These are phyloP conservation scores for Chamaecrista fasciculata DNA, from an alignment of 306 rosid genomes.

Conservation along the genomic window DNA sequence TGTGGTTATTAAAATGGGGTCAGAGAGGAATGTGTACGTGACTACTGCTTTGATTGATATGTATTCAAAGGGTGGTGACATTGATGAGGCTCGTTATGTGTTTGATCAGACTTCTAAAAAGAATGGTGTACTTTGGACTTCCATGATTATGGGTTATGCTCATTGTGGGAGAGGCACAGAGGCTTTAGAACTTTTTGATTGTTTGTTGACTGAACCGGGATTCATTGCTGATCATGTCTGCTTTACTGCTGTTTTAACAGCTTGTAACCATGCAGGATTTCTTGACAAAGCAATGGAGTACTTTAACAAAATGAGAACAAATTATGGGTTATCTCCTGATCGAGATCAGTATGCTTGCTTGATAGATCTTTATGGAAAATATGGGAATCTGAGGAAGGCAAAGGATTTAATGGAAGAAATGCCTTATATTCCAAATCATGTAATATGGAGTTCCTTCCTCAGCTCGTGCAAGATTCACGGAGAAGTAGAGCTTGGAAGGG, in stretches of 20 bases:
- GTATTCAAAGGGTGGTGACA: slow-evolving; percentile 66
- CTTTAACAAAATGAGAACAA: slow-evolving; percentile 49
- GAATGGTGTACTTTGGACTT: slow-evolving; percentile 55
- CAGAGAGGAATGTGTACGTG: slow-evolving; percentile 53
- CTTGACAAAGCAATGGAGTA: slow-evolving; percentile 53
- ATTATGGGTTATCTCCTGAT: slow-evolving; percentile 41
- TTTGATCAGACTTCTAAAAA: slow-evolving; percentile 43
- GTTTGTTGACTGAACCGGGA: slow-evolving; percentile 35
- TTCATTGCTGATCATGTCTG: slow-evolving; percentile 52
- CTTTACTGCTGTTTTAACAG: slow-evolving; percentile 60
- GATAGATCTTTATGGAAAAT: slow-evolving; percentile 68
- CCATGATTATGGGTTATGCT: slow-evolving; percentile 66
- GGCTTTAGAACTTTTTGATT: slow-evolving; percentile 59
- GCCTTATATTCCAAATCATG: slow-evolving; percentile 57
- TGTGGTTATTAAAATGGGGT: slow-evolving; percentile 56
- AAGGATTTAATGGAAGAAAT: slow-evolving; percentile 53
- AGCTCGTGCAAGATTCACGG: slow-evolving; percentile 55
- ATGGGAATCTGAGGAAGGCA: slow-evolving; percentile 53
- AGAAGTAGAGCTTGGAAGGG: slow-evolving; percentile 55
- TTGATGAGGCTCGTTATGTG: slow-evolving; percentile 46
- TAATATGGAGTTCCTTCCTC: slow-evolving; percentile 60
- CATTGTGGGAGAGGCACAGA: slow-evolving; percentile 59
- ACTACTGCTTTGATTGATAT: slow-evolving; percentile 64
- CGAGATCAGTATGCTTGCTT: slow-evolving; percentile 66
- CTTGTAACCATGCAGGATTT: slow-evolving; percentile 63